Evolutionary conservation across 352 stramenopile genomes (phyloP).

Genomic region (Pythium dissimile): DNA sequence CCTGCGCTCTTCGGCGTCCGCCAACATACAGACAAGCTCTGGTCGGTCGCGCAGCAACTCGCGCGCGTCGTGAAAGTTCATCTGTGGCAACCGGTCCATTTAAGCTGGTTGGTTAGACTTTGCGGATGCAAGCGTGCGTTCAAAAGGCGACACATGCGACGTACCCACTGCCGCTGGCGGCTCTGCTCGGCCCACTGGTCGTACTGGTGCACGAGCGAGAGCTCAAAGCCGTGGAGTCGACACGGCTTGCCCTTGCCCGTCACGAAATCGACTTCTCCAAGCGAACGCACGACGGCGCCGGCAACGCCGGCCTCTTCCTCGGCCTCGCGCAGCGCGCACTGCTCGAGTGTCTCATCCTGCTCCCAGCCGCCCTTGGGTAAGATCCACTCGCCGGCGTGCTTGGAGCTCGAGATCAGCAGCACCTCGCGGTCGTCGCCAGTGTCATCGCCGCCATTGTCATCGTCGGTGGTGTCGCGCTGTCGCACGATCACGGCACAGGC

Average conservation of each 20-base stretch:
- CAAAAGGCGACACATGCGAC: no score
- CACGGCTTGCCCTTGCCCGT: slow-evolving; percentile 45
- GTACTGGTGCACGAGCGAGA: slow-evolving; percentile 37
- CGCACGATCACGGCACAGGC: slow-evolving; percentile 47
- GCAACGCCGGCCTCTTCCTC: slow-evolving; percentile 92
- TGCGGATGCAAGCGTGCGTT: neutral
- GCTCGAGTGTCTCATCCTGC: slow-evolving; percentile 87
- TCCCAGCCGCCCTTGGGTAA: slow-evolving; percentile 98
- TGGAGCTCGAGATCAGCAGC: slow-evolving; percentile 90
- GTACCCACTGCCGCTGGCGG: slow-evolving; percentile 52
- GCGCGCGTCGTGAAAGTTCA: neutral
- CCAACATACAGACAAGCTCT: slow-evolving; percentile 12
- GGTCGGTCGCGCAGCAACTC: slow-evolving; percentile 5
- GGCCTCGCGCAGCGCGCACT: slow-evolving; percentile 90
- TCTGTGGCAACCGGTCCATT: neutral
- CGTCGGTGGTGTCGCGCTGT: no score
- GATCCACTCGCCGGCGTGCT: slow-evolving; percentile 89
- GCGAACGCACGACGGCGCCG: slow-evolving; percentile 27
- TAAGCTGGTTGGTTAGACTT: neutral
- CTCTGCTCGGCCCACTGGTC: slow-evolving; percentile 55
- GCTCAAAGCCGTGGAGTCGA: slow-evolving; percentile 46
- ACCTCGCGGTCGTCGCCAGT: slow-evolving; percentile 13
- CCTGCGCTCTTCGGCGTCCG: neutral
- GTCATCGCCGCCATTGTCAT: no score
- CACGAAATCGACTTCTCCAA: slow-evolving; percentile 46